Evolutionary conservation across 495 filamentous ascomycete genomes (phyloP).

Genomic region (Neurospora sp.): DNA sequence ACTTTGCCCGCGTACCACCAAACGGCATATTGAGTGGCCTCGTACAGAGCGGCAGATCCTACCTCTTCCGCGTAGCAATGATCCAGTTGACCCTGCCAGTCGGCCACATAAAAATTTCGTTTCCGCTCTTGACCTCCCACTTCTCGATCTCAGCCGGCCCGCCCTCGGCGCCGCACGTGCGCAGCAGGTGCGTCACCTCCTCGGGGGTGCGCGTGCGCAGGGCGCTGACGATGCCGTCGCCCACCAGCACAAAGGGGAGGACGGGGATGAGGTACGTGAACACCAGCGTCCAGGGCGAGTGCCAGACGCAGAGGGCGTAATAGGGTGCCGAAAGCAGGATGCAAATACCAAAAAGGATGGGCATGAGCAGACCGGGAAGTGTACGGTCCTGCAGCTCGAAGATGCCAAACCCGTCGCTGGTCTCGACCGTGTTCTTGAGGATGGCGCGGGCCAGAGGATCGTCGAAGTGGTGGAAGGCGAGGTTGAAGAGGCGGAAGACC

Average conservation of each 20-base stretch:
- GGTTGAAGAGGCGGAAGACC: conserved; percentile 58
- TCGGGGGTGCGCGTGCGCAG: conserved; percentile 53
- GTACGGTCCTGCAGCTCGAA: conserved; percentile 62
- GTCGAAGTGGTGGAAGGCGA: conserved; percentile 71
- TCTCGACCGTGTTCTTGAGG: conserved; percentile 51
- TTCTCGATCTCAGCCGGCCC: conserved; percentile 22
- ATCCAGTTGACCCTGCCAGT: conserved; percentile 41
- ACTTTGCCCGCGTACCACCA: background rate
- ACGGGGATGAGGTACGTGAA: conserved; percentile 56
- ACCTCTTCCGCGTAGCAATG: conserved; percentile 28
- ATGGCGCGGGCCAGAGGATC: conserved; percentile 48
- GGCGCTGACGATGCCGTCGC: conserved; percentile 57
- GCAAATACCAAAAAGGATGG: conserved; percentile 43
- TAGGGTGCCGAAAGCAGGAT: conserved; percentile 46
- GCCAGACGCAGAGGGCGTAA: conserved; percentile 41
- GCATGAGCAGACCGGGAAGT: conserved; percentile 40
- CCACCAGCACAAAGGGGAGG: conserved; percentile 51
- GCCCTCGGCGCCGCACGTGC: conserved; percentile 35
- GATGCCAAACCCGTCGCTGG: conserved; percentile 35
- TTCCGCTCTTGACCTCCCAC: conserved; percentile 48
- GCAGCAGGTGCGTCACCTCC: conserved; percentile 50
- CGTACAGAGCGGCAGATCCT: background rate
- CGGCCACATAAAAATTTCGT: conserved; percentile 38
- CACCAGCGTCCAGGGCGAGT: conserved; percentile 45
- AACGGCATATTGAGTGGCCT: background rate